These are phyloP conservation scores for Colletotrichum incanum DNA, from an alignment of 2,329 filamentous ascomycete species.

Conservation along the genomic window DNA sequence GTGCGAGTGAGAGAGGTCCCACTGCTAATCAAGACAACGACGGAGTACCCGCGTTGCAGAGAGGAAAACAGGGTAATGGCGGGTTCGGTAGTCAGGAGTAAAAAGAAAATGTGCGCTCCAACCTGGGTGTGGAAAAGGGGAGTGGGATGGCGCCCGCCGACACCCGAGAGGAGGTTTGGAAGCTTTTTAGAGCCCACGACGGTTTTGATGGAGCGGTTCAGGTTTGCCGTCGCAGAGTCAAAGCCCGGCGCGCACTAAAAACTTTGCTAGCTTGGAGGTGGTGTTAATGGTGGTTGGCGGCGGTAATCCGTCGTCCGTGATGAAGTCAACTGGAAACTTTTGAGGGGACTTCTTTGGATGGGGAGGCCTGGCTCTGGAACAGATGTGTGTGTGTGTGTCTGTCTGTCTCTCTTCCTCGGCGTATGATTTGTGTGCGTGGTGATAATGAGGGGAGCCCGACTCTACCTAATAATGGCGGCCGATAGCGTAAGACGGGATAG, in stretches of 20 bases:
- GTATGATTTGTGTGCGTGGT: conserved; percentile 14
- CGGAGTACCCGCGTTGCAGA: conserved; percentile 24
- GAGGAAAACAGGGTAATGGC: conserved; percentile 13
- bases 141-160: conserved; percentile 15
- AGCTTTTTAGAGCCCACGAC: conserved; percentile 35
- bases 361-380: not conserved
- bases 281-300: not conserved
- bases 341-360: not conserved
- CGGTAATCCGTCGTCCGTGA: conserved; percentile 21
- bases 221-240: conserved; percentile 34
- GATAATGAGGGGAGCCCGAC: conserved; percentile 26
- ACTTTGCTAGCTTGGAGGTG: conserved; percentile 15
- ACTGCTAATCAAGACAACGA: conserved; percentile 36
- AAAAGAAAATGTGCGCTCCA: not conserved
- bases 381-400: conserved; percentile 5
- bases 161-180: conserved; percentile 34
- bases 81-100: conserved; percentile 34
- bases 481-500: conserved; percentile 41
- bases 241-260: conserved; percentile 26
- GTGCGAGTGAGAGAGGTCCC: conserved; percentile 15
- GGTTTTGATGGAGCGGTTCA: conserved; percentile 39
- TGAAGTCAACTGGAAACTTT: not conserved
- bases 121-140: conserved; percentile 13
- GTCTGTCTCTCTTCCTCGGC: not conserved
- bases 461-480: conserved; percentile 28